These are phyloP conservation scores for Sarocladium strictum DNA, from an alignment of 2,329 filamentous ascomycete species.

Conservation along the genomic window DNA sequence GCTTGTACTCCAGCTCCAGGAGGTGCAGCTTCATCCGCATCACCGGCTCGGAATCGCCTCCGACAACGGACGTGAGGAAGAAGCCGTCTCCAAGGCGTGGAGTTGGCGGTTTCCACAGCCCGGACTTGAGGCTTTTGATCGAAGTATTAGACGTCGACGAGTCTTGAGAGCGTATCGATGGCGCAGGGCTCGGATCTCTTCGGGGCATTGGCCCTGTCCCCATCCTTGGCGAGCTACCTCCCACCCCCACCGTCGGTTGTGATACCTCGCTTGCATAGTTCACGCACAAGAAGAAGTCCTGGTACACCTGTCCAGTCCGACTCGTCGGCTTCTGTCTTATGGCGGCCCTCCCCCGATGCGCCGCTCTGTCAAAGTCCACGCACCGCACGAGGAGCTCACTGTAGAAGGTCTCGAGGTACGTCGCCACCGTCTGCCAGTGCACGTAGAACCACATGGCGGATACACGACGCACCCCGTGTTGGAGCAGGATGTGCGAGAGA, in stretches of 20 bases:
- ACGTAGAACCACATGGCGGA: conserved; percentile 26
- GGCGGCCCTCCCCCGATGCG: conserved; percentile 21
- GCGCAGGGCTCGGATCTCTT: conserved; percentile 17
- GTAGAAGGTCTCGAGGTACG: conserved; percentile 22
- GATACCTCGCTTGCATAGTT: conserved; percentile 20
- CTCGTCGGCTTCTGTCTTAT: conserved; percentile 18
- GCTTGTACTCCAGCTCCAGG: conserved; percentile 24
- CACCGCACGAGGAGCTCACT: conserved; percentile 19
- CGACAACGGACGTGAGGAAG: conserved; percentile 7
- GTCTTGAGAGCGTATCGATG: conserved; percentile 17
- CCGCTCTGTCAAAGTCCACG: conserved; percentile 22
- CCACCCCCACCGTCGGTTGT: background rate
- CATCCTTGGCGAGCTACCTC: background rate
- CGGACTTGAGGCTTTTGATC: conserved; percentile 15
- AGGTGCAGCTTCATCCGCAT: conserved; percentile 22
- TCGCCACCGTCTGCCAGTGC: conserved; percentile 21
- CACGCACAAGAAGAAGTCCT: conserved; percentile 25
- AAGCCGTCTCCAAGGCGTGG: conserved; percentile 18
- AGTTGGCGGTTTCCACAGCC: conserved; percentile 16
- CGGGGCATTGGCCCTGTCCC: background rate
- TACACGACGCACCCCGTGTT: conserved; percentile 20
- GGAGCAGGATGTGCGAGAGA: conserved; percentile 22
- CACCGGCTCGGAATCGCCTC: conserved; percentile 17
- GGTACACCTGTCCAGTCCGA: conserved; percentile 15
- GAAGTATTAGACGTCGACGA: conserved; percentile 18